Evolutionary conservation across 345 rosid species (phyloP).

Genomic region (Cardiospermum halicacabum): DNA sequence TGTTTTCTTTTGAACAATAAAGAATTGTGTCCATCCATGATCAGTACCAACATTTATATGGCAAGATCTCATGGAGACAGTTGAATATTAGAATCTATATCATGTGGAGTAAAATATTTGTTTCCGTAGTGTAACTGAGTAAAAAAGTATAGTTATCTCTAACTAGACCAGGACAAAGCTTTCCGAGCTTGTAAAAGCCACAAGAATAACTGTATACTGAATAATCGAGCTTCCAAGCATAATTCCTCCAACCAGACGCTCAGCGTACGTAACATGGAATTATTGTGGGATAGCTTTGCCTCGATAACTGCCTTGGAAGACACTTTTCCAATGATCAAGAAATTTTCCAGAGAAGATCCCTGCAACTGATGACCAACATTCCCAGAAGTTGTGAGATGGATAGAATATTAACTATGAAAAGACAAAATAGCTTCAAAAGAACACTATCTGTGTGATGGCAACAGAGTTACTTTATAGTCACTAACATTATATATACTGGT

Average conservation of each 20-base stretch:
- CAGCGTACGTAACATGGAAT: conserved; percentile 45
- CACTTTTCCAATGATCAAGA: conserved; percentile 69
- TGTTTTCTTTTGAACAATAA: not conserved
- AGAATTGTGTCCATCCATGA: conserved; percentile 20
- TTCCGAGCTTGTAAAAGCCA: conserved; percentile 63
- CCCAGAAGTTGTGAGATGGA: not conserved
- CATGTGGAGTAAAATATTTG: not conserved
- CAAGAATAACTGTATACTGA: conserved; percentile 56
- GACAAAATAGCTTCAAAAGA: not conserved
- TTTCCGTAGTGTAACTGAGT: not conserved
- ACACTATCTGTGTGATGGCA: not conserved
- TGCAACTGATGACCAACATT: conserved; percentile 41
- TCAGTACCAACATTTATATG: conserved; percentile 7
- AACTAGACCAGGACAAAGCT: conserved; percentile 37
- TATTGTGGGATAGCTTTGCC: conserved; percentile 56
- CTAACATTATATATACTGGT: not conserved
- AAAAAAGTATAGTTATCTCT: not conserved
- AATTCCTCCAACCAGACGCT: conserved; percentile 64
- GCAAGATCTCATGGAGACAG: conserved; percentile 17
- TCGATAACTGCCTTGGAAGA: conserved; percentile 83
- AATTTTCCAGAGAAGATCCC: conserved; percentile 73
- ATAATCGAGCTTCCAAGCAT: conserved; percentile 56
- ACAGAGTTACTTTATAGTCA: not conserved
- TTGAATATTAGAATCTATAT: conserved; percentile 18
- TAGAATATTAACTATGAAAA: conserved; percentile 1